Percentiles rank a stretch among this genome's conserved stretches.
Evolutionary conservation across 306 rosid species (phyloP).

Genomic region (Styphnolobium japonicum): DNA sequence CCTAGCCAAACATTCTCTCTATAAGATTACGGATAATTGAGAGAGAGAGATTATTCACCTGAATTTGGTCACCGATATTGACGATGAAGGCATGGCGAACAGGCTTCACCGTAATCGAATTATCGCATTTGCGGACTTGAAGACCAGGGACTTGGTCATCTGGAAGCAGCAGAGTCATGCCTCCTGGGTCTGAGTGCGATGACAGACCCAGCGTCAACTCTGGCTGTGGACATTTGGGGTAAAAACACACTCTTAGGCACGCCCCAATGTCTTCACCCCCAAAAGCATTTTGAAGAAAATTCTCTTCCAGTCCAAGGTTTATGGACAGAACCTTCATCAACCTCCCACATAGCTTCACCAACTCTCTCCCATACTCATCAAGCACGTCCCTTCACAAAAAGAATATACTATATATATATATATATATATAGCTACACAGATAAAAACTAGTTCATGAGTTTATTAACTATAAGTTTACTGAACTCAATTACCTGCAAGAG

Average conservation of each 20-base stretch:
- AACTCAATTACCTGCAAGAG: conserved; percentile 23
- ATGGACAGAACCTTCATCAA: conserved; percentile 58
- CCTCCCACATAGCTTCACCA: conserved; percentile 72
- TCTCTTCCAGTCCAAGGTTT: conserved; percentile 62
- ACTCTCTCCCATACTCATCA: conserved; percentile 82
- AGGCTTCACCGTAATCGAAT: conserved; percentile 88
- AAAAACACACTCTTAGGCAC: conserved; percentile 75
- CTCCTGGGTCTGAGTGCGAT: conserved; percentile 95
- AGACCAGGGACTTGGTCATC: conserved; percentile 75
- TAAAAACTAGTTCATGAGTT: too few relatives aligned
- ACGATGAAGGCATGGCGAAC: conserved; percentile 76
- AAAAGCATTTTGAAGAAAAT: conserved; percentile 52
- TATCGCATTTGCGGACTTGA: conserved; percentile 56
- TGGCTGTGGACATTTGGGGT: conserved; percentile 84
- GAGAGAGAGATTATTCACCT: conserved; percentile 36
- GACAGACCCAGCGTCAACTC: conserved; percentile 78
- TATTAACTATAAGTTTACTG: background rate
- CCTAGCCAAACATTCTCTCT: background rate
- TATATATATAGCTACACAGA: background rate
- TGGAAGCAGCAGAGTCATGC: conserved; percentile 72
- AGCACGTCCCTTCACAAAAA: conserved; percentile 50
- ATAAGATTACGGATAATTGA: background rate
- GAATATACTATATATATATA: background rate
- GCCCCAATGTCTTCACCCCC: conserved; percentile 86
- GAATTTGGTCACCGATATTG: conserved; percentile 92